Base-by-base conservation (phyloP, 2,329 filamentous ascomycete species). In the Pseudocercospora ulei region DNA sequence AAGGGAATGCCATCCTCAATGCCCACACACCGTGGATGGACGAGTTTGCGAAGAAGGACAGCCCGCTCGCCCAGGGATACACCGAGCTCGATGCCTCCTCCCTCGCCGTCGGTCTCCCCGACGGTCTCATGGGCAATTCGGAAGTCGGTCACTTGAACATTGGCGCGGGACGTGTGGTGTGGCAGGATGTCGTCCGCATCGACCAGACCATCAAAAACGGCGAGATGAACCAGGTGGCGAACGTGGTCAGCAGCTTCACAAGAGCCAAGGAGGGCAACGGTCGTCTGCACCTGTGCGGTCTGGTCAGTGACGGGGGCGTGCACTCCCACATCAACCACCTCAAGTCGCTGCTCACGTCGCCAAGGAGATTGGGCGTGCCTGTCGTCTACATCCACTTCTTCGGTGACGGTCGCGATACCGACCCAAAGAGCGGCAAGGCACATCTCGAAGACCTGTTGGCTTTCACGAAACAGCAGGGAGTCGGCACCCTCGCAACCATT, bases 381-480 rank as follows among this genome's bases (percentile, higher is more conserved):
- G 72, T 96, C 57, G 87, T 98, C 56, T 96, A 81, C 70, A 92
- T 98, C 60, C 90, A 98, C 74, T 96, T 96, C 76, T 96, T 98
- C 61, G 90, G 85, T 49, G 90, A 98, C 65, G 90, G 90, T 55
- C 83, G 90, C 62, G 90, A 98, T 61, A 96, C 88, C 51, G 90
- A 98, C 63, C 90, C 90, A 62, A 95, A 95, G 74, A 94, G 85
- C 44, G 82, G 82, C 40, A 79, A 77, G 30, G 82, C 73, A 33
- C 94, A 94, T 66, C 78, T 98, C 76, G 71, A 94, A 65, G 76
- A 87, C 61, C 73, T 98, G 22, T 65, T 95, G 44, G 76, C 82
- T 42, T 82, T 78, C 54, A 76, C 75, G 50, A 78, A 90, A 66
- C 84, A 96, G 63, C 74, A 93, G 51, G 87, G 85, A 28, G 66